phyloP scores from a whole-genome alignment of 768 basidiomycete genomes.

The Boletus rubescentipes region DNA sequence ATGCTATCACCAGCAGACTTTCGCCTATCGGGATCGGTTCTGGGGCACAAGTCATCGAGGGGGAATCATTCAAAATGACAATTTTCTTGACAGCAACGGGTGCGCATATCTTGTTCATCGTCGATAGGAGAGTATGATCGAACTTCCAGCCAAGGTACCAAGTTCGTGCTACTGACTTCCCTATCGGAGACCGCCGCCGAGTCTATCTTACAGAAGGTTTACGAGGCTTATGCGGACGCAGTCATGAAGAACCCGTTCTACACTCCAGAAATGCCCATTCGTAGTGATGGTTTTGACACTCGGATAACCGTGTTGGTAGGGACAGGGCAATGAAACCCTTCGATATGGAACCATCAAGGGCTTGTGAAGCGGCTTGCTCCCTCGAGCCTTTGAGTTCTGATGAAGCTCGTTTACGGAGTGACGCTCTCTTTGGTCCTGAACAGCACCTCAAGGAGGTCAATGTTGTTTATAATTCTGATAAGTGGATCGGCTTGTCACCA shows the following conservation, averaged over 20 bases:
- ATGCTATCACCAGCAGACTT: conserved; percentile 93
- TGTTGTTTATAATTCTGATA: neutral
- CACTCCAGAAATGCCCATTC: conserved; percentile 98
- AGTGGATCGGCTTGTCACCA: neutral
- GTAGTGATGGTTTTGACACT: conserved; percentile 84
- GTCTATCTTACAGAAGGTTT: conserved; percentile 75
- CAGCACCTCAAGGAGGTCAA: neutral
- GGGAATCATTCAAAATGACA: conserved; percentile 92
- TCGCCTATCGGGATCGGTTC: conserved; percentile 82
- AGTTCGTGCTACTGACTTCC: conserved; percentile 91
- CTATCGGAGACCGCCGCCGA: conserved; percentile 71
- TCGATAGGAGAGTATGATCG: neutral
- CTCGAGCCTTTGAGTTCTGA: neutral
- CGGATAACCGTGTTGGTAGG: conserved; percentile 64
- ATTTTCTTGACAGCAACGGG: conserved; percentile 90
- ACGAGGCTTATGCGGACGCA: conserved; percentile 91
- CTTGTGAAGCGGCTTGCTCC: neutral
- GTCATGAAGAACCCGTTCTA: conserved; percentile 99
- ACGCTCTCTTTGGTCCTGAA: neutral
- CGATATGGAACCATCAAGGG: neutral
- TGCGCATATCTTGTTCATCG: conserved; percentile 30
- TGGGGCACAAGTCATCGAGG: conserved; percentile 93
- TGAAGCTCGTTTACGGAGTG: neutral
- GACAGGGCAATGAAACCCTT: conserved; percentile 26
- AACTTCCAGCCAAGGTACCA: conserved; percentile 63